These are phyloP conservation scores for Leptographium flavum DNA, from an alignment of 2,329 filamentous ascomycete species.

Conservation along the genomic window DNA sequence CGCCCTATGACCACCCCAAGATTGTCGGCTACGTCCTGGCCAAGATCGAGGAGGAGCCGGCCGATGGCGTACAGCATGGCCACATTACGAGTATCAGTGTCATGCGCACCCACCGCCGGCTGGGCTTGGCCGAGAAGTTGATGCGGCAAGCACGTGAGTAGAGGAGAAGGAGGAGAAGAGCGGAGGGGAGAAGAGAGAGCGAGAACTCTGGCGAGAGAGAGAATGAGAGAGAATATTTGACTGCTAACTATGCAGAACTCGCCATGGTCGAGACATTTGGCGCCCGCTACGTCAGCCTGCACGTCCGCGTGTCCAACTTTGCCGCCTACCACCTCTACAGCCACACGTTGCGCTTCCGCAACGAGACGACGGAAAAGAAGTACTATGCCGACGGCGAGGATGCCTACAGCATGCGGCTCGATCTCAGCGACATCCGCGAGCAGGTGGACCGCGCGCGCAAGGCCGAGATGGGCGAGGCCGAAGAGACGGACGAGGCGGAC, in stretches of 20 bases:
- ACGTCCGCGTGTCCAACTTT: conserved; percentile 87
- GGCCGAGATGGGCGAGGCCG: conserved; percentile 24
- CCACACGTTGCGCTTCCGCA: conserved; percentile 78
- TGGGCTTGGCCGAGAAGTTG: conserved; percentile 91
- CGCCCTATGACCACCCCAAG: conserved; percentile 81
- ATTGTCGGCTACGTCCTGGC: conserved; percentile 98
- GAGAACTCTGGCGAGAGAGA: conserved; percentile 26
- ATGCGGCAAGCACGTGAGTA: conserved; percentile 96
- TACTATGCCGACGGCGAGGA: conserved; percentile 98
- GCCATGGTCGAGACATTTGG: conserved; percentile 94
- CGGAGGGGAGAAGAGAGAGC: too few relatives aligned
- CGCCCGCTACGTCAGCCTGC: conserved; percentile 85
- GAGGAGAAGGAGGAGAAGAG: too few relatives aligned
- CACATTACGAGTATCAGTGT: conserved; percentile 93
- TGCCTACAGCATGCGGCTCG: conserved; percentile 85
- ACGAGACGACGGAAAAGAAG: conserved; percentile 72
- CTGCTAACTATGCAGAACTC: too few relatives aligned
- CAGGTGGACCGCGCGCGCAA: conserved; percentile 27
- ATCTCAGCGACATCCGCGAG: conserved; percentile 49
- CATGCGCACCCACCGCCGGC: conserved; percentile 83
- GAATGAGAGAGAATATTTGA: too few relatives aligned
- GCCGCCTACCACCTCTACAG: conserved; percentile 87
- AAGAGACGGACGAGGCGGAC: conserved; percentile 7
- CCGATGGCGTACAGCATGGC: conserved; percentile 81
- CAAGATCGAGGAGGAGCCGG: conserved; percentile 98